A percentile compares a stretch with the other conserved stretches of the same genome.
Conservation (phyloP, 139 green algal species). For the Volvox africanus region DNA sequence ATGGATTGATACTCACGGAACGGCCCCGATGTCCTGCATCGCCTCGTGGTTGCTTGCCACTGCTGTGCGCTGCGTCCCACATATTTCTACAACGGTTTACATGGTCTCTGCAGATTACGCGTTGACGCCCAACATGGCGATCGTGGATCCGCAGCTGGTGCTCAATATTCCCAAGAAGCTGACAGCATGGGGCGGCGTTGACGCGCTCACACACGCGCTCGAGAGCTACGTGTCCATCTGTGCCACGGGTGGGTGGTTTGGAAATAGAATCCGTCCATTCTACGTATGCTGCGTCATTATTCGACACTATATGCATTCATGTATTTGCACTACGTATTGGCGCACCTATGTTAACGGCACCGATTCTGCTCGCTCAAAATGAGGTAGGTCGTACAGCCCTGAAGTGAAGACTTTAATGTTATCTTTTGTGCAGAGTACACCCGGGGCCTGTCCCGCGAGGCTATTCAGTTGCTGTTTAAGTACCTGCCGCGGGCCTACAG, state of each 20-base stretch:
- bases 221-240: conserved; percentile 78
- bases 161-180: conserved; percentile 74
- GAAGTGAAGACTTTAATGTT: no score
- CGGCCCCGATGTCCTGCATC: no score
- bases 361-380: no score
- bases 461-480: conserved; percentile 72
- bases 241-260: conserved; percentile 53
- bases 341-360: no score
- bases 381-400: no score
- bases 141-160: conserved; percentile 65
- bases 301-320: no score
- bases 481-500: conserved; percentile 69
- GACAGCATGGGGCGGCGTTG: conserved; percentile 77
- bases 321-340: no score
- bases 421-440: conserved; percentile 68
- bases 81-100: background rate
- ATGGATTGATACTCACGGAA: no score
- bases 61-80: background rate
- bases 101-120: conserved; percentile 62
- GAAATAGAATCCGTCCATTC: no score
- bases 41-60: no score
- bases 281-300: no score
- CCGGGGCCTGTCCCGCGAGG: conserved; percentile 70
- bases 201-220: conserved; percentile 79
- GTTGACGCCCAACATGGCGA: conserved; percentile 69